Conservation (phyloP, 2,329 filamentous ascomycete species). For the Pseudogymnoascus sp. region DNA sequence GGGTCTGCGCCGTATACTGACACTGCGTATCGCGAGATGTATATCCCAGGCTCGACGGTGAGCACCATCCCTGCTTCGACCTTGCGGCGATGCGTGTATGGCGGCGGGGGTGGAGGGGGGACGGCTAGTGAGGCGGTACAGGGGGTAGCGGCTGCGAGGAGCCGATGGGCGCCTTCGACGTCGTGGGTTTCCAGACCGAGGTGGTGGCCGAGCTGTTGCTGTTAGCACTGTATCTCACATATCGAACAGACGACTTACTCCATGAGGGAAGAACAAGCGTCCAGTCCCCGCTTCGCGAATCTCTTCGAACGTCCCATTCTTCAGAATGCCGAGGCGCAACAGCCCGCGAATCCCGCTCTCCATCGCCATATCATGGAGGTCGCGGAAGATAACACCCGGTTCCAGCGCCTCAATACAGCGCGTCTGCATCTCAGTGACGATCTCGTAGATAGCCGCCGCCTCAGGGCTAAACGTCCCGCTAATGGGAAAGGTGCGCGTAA, state of each 20-base stretch:
- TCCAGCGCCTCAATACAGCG: slow-evolving; percentile 60
- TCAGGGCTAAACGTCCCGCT: slow-evolving; percentile 60
- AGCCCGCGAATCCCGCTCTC: slow-evolving; percentile 64
- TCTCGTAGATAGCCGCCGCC: slow-evolving; percentile 62
- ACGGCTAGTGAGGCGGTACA: not conserved
- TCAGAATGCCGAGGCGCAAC: slow-evolving; percentile 61
- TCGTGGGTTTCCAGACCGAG: slow-evolving; percentile 59
- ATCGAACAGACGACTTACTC: slow-evolving; percentile 25
- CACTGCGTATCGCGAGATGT: slow-evolving; percentile 67
- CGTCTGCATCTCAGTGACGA: slow-evolving; percentile 75
- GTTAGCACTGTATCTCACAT: not conserved
- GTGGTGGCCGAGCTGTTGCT: slow-evolving; percentile 44
- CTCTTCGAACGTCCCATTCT: slow-evolving; percentile 49
- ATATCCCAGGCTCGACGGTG: slow-evolving; percentile 70
- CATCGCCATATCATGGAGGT: slow-evolving; percentile 65
- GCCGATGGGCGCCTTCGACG: slow-evolving; percentile 35
- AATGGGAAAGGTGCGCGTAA: slow-evolving; percentile 81
- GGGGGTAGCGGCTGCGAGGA: slow-evolving; percentile 24
- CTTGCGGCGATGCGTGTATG: not conserved
- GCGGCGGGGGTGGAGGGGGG: not conserved
- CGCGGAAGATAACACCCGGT: slow-evolving; percentile 61
- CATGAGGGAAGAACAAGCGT: slow-evolving; percentile 57
- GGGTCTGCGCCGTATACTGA: slow-evolving; percentile 56
- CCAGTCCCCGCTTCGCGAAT: slow-evolving; percentile 44
- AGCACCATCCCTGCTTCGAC: slow-evolving; percentile 47